Base-by-base conservation (phyloP, 495 filamentous ascomycete genomes). In the Aspergillus ostianus region DNA sequence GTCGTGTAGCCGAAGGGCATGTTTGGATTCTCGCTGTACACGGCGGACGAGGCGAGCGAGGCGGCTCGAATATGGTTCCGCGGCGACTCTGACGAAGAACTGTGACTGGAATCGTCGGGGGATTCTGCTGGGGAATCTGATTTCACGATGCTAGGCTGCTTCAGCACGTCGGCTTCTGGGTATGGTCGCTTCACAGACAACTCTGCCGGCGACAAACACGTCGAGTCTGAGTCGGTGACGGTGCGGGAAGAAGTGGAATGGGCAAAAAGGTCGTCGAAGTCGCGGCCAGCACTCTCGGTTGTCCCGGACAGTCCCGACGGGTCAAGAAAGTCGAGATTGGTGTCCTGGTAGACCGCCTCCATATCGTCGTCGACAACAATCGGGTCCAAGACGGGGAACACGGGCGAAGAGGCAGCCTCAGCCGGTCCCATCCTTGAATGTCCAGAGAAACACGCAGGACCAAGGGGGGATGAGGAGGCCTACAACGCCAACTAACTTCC, bases 301-400 rank as follows among this genome's bases (percentile, higher is more conserved):
- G 75, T 67, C 53, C 74, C 70, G 23, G 77, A 70, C 23, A 76
- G 64, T 46, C 70, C 65, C 26, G 70, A 64, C 19, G 72, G 67
- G 55, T 78, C 74, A 21, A 80, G 53, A 48, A 79, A 80, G 46
- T 79, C 75, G 68, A 80, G 73, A 53, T 77, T 72, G 55, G 72
- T 64, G 51, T 75, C 69, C 49, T 67, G 68, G 53, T 77, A 80
- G 46, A 71, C 63, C 51, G 72, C 70, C 55, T 77, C 73, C 74
- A 80, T 78, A 23, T 80, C 76, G 65, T 76, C 75, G 65, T 79
- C 76, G 60, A 80, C 69, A 50, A 79, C 75, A 50, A 78, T 73
- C 32, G 77, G 77, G 52, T 80, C 77, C 59, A 80, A 59, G 46
- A 71, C 48, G 64, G 76, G 65, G 55, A 78, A 77, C 44, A 68